Percentiles rank a stretch among this genome's conserved stretches.
Evolutionary conservation across 257 asterid genomes (phyloP).

Genomic region (Ilex aquifolium): DNA sequence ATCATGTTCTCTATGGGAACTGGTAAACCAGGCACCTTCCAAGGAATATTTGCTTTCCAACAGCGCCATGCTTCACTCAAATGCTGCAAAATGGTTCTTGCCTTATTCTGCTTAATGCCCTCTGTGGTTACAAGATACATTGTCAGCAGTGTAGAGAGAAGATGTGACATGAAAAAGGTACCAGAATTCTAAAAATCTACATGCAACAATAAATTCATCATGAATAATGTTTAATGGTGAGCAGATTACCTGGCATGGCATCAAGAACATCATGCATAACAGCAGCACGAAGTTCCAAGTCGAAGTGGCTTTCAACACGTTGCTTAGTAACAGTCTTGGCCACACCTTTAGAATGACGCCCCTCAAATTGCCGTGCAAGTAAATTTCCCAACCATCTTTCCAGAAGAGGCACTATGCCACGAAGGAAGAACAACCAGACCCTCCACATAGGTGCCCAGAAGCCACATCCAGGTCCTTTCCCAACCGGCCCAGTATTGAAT

Average conservation of each 20-base stretch:
- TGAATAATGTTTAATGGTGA: background rate
- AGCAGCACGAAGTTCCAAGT: conserved; percentile 99
- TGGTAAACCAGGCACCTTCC: conserved; percentile 99
- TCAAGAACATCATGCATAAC: conserved; percentile 99
- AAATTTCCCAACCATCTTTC: conserved; percentile 98
- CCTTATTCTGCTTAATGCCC: conserved; percentile 96
- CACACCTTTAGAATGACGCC: conserved; percentile 95
- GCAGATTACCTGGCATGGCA: conserved; percentile 86
- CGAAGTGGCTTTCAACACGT: conserved; percentile 99
- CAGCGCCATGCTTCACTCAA: conserved; percentile 99
- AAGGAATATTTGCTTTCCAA: conserved; percentile 99
- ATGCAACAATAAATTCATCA: too few species aligned
- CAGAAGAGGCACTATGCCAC: conserved; percentile 96
- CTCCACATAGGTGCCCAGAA: conserved; percentile 99
- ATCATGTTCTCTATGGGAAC: conserved; percentile 99
- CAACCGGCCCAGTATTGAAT: conserved; percentile 98
- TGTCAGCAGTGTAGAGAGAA: background rate
- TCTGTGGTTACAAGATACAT: conserved; percentile 35
- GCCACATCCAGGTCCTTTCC: conserved; percentile 99
- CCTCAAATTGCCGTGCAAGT: conserved; percentile 97
- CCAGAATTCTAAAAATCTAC: background rate
- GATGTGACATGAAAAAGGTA: background rate
- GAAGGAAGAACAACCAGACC: conserved; percentile 97
- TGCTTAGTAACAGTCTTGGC: conserved; percentile 99
- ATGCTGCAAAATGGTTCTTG: conserved; percentile 97